Base-by-base conservation (phyloP, 306 rosid species). In the Lathyrus oleraceus region DNA sequence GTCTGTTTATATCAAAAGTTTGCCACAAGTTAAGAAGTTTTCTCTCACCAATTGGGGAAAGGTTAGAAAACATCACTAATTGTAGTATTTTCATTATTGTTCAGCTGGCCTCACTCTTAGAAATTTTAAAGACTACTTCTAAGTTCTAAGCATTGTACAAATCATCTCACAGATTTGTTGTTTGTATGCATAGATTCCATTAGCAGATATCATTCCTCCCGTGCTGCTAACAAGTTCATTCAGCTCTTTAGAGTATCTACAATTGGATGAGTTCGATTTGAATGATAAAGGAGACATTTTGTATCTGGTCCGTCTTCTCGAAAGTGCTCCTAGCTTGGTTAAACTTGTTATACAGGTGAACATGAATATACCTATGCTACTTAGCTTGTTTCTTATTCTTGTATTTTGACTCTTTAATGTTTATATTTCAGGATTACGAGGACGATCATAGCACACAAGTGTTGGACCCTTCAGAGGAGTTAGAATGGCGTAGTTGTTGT, bases 321-420 rank as follows among this genome's bases (percentile, higher is more conserved):
- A 56, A 59, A 72, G 65, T 60, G 61, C 57, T 66, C 43, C 78
- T 7, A 14, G 8, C 60, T 40, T 72, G 70, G 25, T 25, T 38
- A 10, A 59, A 40, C 65, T 72, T 60, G 12, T 8, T 15, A 28
- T 78, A 40, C 0, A 44, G 48, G 73, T 77, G 10, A 53, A 47
- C 32, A 54, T 52, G 28, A 48, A 25, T 3, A 15, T 3, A 1
- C 7, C 7, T 4, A 4, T 30, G 1, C 35, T 30, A 0, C 35
- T 30, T 30, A 30, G 35, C 4, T 30, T 30, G 6, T 30, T 30
- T 30, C 35, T 30, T 30, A 30, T 30, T 30, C 6, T 25, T 25
- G 28, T 25, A 25, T 30, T 30, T 30, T 30, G 35, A 30, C 7
- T 30, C 35, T 30, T 30, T 30, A 30, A 30, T 30, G 4, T 30